These are phyloP conservation scores for Podospora fimiseda DNA, from an alignment of 495 filamentous ascomycete species.

Conservation along the genomic window DNA sequence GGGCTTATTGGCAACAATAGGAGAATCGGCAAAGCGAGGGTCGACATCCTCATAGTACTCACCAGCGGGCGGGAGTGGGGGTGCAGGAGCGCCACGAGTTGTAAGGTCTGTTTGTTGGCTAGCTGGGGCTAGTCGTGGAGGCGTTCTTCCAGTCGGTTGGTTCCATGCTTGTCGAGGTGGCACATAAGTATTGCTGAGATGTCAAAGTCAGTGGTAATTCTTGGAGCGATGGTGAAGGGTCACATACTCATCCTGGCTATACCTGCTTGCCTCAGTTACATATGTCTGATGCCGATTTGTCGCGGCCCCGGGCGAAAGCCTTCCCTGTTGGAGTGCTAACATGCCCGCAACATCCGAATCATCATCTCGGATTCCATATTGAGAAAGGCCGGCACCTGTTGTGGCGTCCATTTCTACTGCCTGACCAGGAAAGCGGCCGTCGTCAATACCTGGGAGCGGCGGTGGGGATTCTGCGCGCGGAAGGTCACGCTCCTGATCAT, in stretches of 20 bases:
- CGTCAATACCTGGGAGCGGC: conserved; percentile 52
- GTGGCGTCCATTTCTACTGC: conserved; percentile 79
- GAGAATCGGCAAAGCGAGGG: conserved; percentile 63
- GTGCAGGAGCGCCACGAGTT: conserved; percentile 26
- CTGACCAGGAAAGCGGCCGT: conserved; percentile 51
- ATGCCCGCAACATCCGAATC: conserved; percentile 64
- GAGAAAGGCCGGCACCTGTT: conserved; percentile 44
- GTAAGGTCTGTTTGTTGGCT: conserved; percentile 36
- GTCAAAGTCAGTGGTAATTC: background rate
- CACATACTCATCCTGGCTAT: conserved; percentile 72
- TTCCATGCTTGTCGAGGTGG: conserved; percentile 58
- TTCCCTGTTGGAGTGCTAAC: conserved; percentile 60
- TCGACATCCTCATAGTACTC: conserved; percentile 93
- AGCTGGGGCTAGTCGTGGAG: conserved; percentile 32
- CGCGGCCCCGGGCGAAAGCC: conserved; percentile 24
- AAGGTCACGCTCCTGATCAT: conserved; percentile 35
- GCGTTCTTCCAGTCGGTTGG: conserved; percentile 40
- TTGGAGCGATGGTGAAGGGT: background rate
- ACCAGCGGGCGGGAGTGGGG: conserved; percentile 31
- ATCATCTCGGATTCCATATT: conserved; percentile 53
- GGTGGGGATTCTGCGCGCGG: conserved; percentile 57
- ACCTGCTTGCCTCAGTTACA: conserved; percentile 58
- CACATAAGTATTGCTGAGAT: conserved; percentile 47
- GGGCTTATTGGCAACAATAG: conserved; percentile 22
- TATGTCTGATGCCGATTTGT: conserved; percentile 33